Base-by-base conservation (phyloP, 2,329 filamentous ascomycete species). In the Hysterium pulicare region DNA sequence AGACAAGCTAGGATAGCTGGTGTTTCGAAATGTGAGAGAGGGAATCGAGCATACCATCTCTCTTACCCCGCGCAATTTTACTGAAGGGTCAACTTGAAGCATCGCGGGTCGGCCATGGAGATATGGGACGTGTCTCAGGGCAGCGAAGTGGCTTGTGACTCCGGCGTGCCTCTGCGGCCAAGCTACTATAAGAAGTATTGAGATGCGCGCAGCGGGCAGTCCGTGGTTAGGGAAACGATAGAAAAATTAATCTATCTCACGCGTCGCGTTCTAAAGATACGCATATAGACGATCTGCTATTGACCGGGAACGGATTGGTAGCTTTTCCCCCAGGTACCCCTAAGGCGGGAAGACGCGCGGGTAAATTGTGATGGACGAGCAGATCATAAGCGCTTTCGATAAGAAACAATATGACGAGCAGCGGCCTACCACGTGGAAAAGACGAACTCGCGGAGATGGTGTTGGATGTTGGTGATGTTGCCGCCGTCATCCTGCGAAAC, bases 161-260 rank as follows among this genome's bases (percentile, higher is more conserved):
- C 15, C 10, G 24, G 4, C 4, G 8, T 9, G 31, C 8, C 6
- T 8, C 15, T 8, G 15, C 23, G 36, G 36, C n/a, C n/a, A 11
- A 28, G 19, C 8, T 19, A 30, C 36, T 38, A 28, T 39, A 39
- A 30, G 35, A 34, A 34, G 37, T 16, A 19, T 31, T 30, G 37
- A 30, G 37, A 39, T 5, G 16, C 7, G 23, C 9, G 13, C 4
- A 15, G 19, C 5, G 15, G 37, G 21, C 9, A 26, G 37, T 20
- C 15, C 37, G 26, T 31, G 26, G 19, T 16, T 7, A 28, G 19
- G 45, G 34, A 35, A 26, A 33, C 4, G 37, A 28, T 33, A 38
- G 40, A 17, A 20, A n/a, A 21, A 31, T 42, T 42, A 49, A 50
- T 53, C 45, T 41, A 50, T 53, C 42, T 50, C 49, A 50, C 45